Evolutionary conservation across 495 filamentous ascomycete species (phyloP).

Genomic region (Aspergillus kassunensis): DNA sequence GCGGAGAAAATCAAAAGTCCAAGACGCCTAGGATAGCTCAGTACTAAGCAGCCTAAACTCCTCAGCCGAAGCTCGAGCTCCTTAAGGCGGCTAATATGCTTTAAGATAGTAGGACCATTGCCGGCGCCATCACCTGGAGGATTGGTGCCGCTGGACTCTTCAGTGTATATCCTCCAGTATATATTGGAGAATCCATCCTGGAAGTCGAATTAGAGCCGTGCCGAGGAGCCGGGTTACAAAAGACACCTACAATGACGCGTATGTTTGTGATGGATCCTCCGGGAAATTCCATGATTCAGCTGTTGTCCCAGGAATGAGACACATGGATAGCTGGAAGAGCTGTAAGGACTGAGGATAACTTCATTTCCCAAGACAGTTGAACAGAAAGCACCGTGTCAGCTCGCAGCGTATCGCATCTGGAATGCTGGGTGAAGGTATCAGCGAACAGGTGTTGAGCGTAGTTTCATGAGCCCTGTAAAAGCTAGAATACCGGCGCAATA

Average conservation of each 20-base stretch:
- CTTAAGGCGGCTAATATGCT: conserved; percentile 44
- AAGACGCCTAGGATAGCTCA: conserved; percentile 39
- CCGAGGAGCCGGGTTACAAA: neutral
- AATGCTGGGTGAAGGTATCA: conserved; percentile 12
- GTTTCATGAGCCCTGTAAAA: conserved; percentile 20
- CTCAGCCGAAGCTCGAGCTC: conserved; percentile 40
- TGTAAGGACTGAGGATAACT: conserved; percentile 23
- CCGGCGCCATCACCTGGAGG: conserved; percentile 33
- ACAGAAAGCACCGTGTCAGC: conserved; percentile 11
- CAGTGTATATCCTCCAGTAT: conserved; percentile 48
- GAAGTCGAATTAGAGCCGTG: conserved; percentile 18
- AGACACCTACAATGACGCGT: conserved; percentile 41
- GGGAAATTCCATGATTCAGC: conserved; percentile 47
- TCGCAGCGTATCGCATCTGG: conserved; percentile 14
- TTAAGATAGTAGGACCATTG: conserved; percentile 42
- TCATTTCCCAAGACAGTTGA: conserved; percentile 35
- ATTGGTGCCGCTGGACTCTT: conserved; percentile 34
- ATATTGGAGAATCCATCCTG: conserved; percentile 49
- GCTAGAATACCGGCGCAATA: neutral
- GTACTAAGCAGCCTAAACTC: conserved; percentile 37
- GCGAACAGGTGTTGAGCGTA: conserved; percentile 22
- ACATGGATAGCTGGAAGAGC: conserved; percentile 25
- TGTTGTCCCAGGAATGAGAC: conserved; percentile 25
- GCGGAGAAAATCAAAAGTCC: conserved; percentile 44
- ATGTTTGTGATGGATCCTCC: conserved; percentile 45